Percentiles rank a stretch among this genome's conserved stretches.
phyloP scores from a whole-genome alignment of 2,329 filamentous ascomycete species.

The Rhynchosporium graminicola region DNA sequence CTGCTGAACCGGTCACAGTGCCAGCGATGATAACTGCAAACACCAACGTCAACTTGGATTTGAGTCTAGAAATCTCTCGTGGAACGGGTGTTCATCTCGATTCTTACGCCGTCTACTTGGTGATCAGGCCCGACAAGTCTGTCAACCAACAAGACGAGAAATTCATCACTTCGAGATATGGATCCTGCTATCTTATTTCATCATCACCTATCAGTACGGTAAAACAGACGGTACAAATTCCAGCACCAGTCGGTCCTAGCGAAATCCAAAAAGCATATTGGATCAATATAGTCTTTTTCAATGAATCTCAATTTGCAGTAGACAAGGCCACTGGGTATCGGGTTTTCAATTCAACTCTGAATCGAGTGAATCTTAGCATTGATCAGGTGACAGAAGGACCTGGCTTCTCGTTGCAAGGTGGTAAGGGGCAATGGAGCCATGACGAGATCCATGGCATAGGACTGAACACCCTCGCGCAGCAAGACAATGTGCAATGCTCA shows the following conservation, averaged over 20 bases:
- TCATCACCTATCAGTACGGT: not conserved
- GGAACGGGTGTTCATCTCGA: not conserved
- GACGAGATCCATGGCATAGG: not conserved
- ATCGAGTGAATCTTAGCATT: too few species aligned
- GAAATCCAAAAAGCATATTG: not conserved
- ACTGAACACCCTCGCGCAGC: not conserved
- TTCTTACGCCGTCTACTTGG: not conserved
- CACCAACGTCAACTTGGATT: conserved; percentile 2
- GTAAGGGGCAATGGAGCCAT: not conserved
- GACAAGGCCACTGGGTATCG: not conserved
- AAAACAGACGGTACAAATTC: not conserved
- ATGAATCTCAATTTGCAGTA: not conserved
- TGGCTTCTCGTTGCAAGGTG: not conserved
- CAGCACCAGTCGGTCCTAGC: not conserved
- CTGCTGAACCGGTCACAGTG: not conserved
- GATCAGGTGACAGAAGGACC: too few species aligned
- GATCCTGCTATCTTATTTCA: not conserved
- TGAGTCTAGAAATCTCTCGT: not conserved
- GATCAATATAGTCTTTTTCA: not conserved
- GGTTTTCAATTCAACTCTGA: too few species aligned
- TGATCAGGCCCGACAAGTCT: not conserved
- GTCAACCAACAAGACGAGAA: not conserved
- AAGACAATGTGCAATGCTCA: not conserved
- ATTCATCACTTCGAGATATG: too few species aligned
- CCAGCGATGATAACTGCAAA: not conserved